phyloP scores from a whole-genome alignment of 768 basidiomycete species.

The Mycena galopus region DNA sequence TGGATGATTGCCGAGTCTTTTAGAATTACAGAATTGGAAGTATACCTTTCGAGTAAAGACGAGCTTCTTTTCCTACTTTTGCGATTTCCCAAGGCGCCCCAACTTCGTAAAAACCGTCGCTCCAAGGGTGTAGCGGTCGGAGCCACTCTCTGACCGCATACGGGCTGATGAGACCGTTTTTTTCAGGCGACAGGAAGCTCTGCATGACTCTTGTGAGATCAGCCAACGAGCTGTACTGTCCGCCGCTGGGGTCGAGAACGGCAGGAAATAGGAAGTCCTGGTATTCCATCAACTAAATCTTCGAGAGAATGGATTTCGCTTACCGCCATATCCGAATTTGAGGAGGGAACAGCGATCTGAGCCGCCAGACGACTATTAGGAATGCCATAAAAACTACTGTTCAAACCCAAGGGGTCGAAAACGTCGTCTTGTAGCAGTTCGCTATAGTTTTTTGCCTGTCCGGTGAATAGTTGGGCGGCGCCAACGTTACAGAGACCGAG shows the following conservation, averaged over 20 bases:
- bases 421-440: slow-evolving; percentile 62
- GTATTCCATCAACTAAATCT: neutral
- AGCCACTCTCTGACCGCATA: slow-evolving; percentile 58
- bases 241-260: slow-evolving; percentile 58
- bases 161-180: slow-evolving; percentile 50
- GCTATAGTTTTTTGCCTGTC: slow-evolving; percentile 50
- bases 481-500: slow-evolving; percentile 74
- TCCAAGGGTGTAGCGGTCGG: slow-evolving; percentile 55
- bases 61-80: slow-evolving; percentile 43
- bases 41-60: slow-evolving; percentile 51
- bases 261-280: slow-evolving; percentile 57
- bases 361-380: slow-evolving; percentile 49
- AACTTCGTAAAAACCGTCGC: slow-evolving; percentile 50
- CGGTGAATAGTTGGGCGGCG: slow-evolving; percentile 58
- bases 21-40: slow-evolving; percentile 17
- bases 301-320: slow-evolving; percentile 1
- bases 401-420: slow-evolving; percentile 61
- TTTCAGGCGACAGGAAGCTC: slow-evolving; percentile 57
- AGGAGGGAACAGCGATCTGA: slow-evolving; percentile 55
- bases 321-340: slow-evolving; percentile 52
- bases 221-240: slow-evolving; percentile 64
- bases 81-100: slow-evolving; percentile 61
- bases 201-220: slow-evolving; percentile 61
- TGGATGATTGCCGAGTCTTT: neutral
- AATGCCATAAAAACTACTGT: slow-evolving; percentile 57